Evolutionary conservation across 441 rosid genomes (phyloP), one percentile per base, ranked within the genome.

Genomic region (Jatropha podagrica): DNA sequence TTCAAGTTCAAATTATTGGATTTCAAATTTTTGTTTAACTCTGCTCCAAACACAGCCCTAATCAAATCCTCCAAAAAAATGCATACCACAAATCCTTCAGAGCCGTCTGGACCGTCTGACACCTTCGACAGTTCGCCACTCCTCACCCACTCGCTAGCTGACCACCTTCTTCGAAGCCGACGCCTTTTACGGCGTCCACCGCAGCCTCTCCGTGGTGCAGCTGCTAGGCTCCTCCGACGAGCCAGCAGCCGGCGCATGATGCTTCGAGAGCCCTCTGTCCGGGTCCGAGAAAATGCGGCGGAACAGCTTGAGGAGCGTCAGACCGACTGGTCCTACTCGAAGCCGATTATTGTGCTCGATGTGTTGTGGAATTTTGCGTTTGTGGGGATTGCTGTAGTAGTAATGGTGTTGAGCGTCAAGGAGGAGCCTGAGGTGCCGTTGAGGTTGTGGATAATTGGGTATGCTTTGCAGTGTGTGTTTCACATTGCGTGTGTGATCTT

Each of bases 261-360:
- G 91, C 86, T 93, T 84, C 88, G 92, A 46, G 97, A 91, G 80
- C 94, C 96, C 13, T 96, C 98, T 68, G 86, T 89, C 81, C 75
- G 90, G 56, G 98, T 96, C 7, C 86, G 97, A 18, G 98, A 96
- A 83, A 76, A 95, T 7, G 98, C 98, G 0, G 97, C 97, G 4
- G 99, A 94, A 87, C 97, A 96, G 83, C 83, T 96, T 20, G 97
- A 95, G 82, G 97, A 91, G 87, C 87, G 97, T 32, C 98, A 94
- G 80, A 89, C 88, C 69, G 96, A 91, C 81, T 94, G 98, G 97
- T 93, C 97, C 20, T 96, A 96, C 80, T 96, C 98, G 51, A 91
- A 88, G 86, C 97, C 97, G 26, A 89, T 94, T 56, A 91, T 94
- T 69, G 80, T 92, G 71, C 91, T 96, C 8, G 97, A 94, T 67